Evolutionary conservation across 306 rosid genomes (phyloP).

Genomic region (Abrus pulchellus): DNA sequence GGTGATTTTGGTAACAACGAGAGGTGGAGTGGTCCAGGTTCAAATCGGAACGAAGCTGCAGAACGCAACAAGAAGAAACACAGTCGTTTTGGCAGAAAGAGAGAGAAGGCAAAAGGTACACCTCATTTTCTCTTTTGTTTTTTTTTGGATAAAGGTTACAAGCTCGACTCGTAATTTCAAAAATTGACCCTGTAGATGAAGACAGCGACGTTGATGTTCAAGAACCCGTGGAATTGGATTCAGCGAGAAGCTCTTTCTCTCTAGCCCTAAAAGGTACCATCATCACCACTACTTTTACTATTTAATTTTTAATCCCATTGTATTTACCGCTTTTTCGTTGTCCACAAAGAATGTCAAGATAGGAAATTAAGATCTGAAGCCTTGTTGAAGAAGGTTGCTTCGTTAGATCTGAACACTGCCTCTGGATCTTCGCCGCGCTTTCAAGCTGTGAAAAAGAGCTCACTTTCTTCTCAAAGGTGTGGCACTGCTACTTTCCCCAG

Average conservation of each 20-base stretch:
- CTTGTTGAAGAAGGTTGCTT: slow-evolving; percentile 74
- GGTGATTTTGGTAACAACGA: slow-evolving; percentile 61
- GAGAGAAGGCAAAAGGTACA: slow-evolving; percentile 76
- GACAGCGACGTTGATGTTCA: slow-evolving; percentile 69
- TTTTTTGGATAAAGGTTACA: no score
- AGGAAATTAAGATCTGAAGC: slow-evolving; percentile 90
- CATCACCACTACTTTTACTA: background rate
- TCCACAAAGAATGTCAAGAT: slow-evolving; percentile 79
- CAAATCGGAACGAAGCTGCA: slow-evolving; percentile 55
- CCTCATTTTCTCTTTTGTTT: no score
- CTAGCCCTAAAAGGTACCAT: slow-evolving; percentile 84
- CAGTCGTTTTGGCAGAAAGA: slow-evolving; percentile 60
- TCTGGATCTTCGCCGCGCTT: slow-evolving; percentile 73
- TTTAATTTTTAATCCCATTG: background rate
- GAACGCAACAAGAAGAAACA: slow-evolving; percentile 54
- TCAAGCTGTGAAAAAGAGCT: slow-evolving; percentile 70
- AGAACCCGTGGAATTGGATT: slow-evolving; percentile 72
- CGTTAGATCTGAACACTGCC: slow-evolving; percentile 92
- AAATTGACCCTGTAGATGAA: slow-evolving; percentile 24
- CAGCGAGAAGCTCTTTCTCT: slow-evolving; percentile 93
- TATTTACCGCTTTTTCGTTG: background rate
- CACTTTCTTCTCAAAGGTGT: slow-evolving; percentile 62
- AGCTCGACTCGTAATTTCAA: no score
- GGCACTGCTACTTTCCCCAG: slow-evolving; percentile 74
- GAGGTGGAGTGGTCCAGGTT: slow-evolving; percentile 80